Evolutionary conservation across 306 rosid species (phyloP), one percentile per base, ranked within the genome.

Genomic region (Sophora flavescens): DNA sequence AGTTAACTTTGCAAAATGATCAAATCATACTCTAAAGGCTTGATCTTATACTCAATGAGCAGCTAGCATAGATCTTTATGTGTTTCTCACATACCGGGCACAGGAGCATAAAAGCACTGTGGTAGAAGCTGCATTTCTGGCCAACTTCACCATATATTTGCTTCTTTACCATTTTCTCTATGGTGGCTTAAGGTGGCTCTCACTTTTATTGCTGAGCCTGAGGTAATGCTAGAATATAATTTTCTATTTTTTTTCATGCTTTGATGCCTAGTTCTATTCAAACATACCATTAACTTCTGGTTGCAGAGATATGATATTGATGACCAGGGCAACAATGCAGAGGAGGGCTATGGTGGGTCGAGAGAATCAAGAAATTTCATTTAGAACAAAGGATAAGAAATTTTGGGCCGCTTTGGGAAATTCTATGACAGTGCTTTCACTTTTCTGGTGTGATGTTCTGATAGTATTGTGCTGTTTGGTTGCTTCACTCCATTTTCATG

Each of bases 91-190:
- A 1, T 86, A 74, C 67, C n/a, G 78, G 16, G 7, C 80, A 30
- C 87, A 86, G 50, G 84, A 82, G 70, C 82, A 76, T 42, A 82
- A 60, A 48, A 86, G 89, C 75, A 82, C 66, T 48, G 89, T 86
- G 13, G 61, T 61, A 58, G 42, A 80, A 82, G 86, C 86, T 85
- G 32, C 64, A 30, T 39, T 36, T 74, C 6, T 70, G 2, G 6
- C 22, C 14, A 54, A 68, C 33, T 54, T 54, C 32, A 42, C 1
- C 51, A 11, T 47, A 0, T 22, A 35, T 72, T n/a, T 76, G 30
- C 64, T 22, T 36, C 57, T 38, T 36, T 11, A 53, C 4, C 53
- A 26, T 75, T 63, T 62, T 59, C 12, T 68, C 8, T 67, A 42
- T 48, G 26, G 62, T 48, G 38, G 36, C 14, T 68, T 69, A 85